Evolutionary conservation across 331 rosid genomes (phyloP).

Genomic region (Acacia pycnantha): DNA sequence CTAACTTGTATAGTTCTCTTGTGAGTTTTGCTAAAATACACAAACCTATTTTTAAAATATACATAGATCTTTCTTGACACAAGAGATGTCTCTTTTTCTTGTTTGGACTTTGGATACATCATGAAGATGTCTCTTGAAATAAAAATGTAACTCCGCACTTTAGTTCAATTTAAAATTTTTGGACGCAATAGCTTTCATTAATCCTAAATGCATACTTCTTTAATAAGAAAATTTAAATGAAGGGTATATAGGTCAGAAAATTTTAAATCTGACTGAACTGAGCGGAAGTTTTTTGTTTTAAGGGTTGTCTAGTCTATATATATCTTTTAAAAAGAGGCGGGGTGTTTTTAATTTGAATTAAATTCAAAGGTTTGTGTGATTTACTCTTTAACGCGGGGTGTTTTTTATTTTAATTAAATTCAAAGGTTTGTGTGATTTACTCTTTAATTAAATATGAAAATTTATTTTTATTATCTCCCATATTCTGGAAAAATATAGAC

Average conservation of each 20-base stretch:
- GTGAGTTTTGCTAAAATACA: background rate
- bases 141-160: background rate
- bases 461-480: background rate
- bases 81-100: background rate
- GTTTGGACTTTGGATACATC: background rate
- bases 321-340: background rate
- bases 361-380: background rate
- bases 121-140: background rate
- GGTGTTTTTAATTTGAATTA: background rate
- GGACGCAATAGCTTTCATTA: background rate
- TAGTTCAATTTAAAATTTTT: background rate
- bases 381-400: slow-evolving; percentile 1
- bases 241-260: background rate
- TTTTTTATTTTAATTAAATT: background rate
- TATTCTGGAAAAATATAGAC: background rate
- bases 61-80: background rate
- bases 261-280: background rate
- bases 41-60: background rate
- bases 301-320: background rate
- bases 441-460: background rate
- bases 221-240: background rate
- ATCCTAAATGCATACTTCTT: background rate
- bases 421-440: background rate
- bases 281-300: background rate
- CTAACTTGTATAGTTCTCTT: background rate